Conservation (phyloP, 108 stramenopile genomes). For the Chaetoceros muelleri region DNA sequence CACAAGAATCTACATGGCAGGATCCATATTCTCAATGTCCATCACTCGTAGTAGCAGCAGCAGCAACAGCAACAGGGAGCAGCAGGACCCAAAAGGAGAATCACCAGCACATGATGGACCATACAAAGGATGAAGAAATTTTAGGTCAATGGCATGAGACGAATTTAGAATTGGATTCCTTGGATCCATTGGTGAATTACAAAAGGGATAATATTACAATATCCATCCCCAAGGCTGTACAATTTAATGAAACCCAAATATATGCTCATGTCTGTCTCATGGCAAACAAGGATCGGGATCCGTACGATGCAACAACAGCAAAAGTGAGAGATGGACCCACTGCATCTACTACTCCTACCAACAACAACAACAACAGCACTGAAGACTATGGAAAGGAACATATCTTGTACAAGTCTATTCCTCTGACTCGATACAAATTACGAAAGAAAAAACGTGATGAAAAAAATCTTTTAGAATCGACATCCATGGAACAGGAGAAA, state of each 20-base stretch:
- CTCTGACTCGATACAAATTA: constrained; percentile 24
- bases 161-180: not conserved
- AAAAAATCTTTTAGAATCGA: constrained; percentile 21
- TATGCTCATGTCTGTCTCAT: constrained; percentile 31
- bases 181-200: constrained; percentile 22
- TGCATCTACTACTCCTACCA: no score
- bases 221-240: constrained; percentile 11
- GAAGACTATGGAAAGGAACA: constrained; percentile 24
- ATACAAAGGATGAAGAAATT: constrained; percentile 2
- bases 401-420: constrained; percentile 25
- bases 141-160: not conserved
- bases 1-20: constrained; percentile 18
- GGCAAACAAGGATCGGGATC: constrained; percentile 1
- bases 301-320: not conserved
- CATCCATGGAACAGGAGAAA: not conserved
- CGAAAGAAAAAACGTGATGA: constrained; percentile 34
- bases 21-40: constrained; percentile 18
- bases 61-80: not conserved
- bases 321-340: constrained; percentile 5
- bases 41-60: not conserved
- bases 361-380: no score
- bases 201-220: constrained; percentile 23
- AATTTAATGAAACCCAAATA: constrained; percentile 30
- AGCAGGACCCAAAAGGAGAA: not conserved
- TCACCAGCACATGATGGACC: not conserved